Evolutionary conservation across 2,329 filamentous ascomycete genomes (phyloP), one percentile per base, ranked within the genome.

Genomic region (Paracoccidioides lutzii): DNA sequence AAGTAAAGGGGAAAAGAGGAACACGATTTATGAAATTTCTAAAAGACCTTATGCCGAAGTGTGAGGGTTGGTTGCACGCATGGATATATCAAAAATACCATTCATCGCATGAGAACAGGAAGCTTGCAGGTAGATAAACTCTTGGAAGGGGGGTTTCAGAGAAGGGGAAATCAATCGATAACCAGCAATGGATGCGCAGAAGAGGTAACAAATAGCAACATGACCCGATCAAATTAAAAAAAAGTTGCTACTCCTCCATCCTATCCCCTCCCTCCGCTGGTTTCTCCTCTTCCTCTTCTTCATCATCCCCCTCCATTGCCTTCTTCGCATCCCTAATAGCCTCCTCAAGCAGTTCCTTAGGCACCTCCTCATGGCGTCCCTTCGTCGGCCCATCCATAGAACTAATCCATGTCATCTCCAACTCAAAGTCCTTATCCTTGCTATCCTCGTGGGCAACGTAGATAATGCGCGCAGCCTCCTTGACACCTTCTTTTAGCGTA

Each of bases 331-430:
- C 81, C 71, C 83, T 84, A 79, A 96, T 89, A 12, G 93, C 93
- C 76, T 97, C 91, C 70, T 95, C 90, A 57, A 85, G 78, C 65
- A 98, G 73, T 62, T 90, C 87, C 77, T 88, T 90, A 56, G 93
- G 93, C 57, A 98, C 93, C 73, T 95, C 89, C 73, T 91, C 81
- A 69, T 98, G 93, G 65, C 85, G 83, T 60, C 93, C 93, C 76
- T 94, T 91, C 60, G 90, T 97, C 40, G 90, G 90, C 4, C 90
- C 91, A 62, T 87, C 82, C 50, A 83, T 73, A 54, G 80, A 82
- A 73, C 90, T 96, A 71, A 97, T 88, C 93, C 93, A 98, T 58
- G 88, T 95, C 90, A 98, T 94, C 78, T 98, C 93, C 58, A 98
- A 79, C 82, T 98, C 93, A 67, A 97, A 98, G 62, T 97, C 93